phyloP scores from a whole-genome alignment of 1,139 yeast species.

The Saccharomyces hybrid region DNA sequence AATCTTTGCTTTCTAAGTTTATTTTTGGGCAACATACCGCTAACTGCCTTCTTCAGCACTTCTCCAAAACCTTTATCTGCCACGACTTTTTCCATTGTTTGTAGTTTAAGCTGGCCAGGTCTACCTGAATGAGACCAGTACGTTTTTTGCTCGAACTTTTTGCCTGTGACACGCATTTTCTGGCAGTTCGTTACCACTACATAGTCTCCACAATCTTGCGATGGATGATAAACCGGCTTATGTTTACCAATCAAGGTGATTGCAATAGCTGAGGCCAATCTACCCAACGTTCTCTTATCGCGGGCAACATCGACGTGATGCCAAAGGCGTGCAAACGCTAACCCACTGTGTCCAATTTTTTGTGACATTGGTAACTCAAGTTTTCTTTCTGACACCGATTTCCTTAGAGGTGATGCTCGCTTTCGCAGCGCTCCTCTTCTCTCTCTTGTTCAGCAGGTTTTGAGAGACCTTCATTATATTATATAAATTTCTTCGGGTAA shows the following conservation, averaged over 20 bases:
- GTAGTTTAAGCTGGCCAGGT: slow-evolving; percentile 83
- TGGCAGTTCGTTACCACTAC: slow-evolving; percentile 94
- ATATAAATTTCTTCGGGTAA: no score
- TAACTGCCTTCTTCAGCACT: slow-evolving; percentile 74
- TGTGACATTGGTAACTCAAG: slow-evolving; percentile 25
- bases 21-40: slow-evolving; percentile 94
- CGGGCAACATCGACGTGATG: slow-evolving; percentile 88
- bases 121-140: slow-evolving; percentile 87
- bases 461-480: not conserved
- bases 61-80: slow-evolving; percentile 83
- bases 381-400: not conserved
- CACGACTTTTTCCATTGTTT: slow-evolving; percentile 72
- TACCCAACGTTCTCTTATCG: slow-evolving; percentile 81
- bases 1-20: slow-evolving; percentile 70
- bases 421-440: not conserved
- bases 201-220: slow-evolving; percentile 88
- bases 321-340: slow-evolving; percentile 85
- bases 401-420: no score
- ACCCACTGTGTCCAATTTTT: slow-evolving; percentile 43
- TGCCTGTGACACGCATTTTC: slow-evolving; percentile 72
- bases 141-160: slow-evolving; percentile 71
- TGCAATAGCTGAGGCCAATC: slow-evolving; percentile 86
- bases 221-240: slow-evolving; percentile 75
- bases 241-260: slow-evolving; percentile 88
- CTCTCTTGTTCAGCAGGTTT: not conserved